Evolutionary conservation across 257 asterid genomes (phyloP).

Genomic region (Pogostemon cablin): DNA sequence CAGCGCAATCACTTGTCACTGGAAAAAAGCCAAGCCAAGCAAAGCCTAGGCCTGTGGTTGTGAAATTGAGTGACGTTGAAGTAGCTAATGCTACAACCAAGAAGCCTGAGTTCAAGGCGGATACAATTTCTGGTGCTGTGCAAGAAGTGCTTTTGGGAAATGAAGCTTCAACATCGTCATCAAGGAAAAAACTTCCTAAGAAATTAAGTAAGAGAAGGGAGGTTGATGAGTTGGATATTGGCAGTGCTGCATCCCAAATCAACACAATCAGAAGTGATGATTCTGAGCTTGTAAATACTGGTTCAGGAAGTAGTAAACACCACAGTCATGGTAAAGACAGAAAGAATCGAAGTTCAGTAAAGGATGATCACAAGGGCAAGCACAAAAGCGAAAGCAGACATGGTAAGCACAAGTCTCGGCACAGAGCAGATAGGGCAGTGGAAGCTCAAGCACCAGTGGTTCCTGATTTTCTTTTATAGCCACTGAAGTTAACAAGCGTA

Average conservation of each 20-base stretch:
- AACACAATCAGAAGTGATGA: conserved; percentile 29
- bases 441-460: conserved; percentile 66
- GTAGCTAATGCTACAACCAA: conserved; percentile 34
- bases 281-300: conserved; percentile 43
- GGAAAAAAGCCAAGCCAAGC: conserved; percentile 62
- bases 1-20: conserved; percentile 63
- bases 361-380: conserved; percentile 52
- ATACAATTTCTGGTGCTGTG: conserved; percentile 77
- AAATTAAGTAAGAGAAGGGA: conserved; percentile 57
- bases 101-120: conserved; percentile 52
- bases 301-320: conserved; percentile 54
- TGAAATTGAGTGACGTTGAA: conserved; percentile 79
- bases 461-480: conserved; percentile 89
- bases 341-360: conserved; percentile 48
- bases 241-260: conserved; percentile 35
- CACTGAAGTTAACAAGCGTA: conserved; percentile 4
- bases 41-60: conserved; percentile 89
- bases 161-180: conserved; percentile 68
- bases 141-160: conserved; percentile 79
- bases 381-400: conserved; percentile 50
- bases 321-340: conserved; percentile 61
- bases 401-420: conserved; percentile 65
- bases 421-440: conserved; percentile 54
- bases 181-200: conserved; percentile 47
- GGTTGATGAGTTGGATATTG: conserved; percentile 31